These are phyloP conservation scores for Rhizopogon parksii DNA, from an alignment of 1,284 basidiomycete species.

Conservation along the genomic window DNA sequence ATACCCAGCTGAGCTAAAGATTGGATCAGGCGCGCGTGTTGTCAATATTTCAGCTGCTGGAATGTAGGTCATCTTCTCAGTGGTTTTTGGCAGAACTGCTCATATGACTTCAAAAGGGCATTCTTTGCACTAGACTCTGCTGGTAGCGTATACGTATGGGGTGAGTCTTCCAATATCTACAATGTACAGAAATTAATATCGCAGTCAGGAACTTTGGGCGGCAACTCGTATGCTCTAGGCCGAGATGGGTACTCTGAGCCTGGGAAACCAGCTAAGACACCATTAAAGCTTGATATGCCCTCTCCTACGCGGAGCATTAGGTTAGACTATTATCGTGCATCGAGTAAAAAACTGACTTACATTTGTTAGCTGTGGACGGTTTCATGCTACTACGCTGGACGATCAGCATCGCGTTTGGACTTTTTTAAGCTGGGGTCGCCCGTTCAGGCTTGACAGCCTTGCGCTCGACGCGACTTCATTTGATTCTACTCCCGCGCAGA, in stretches of 20 bases:
- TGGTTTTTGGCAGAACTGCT: slow-evolving; percentile 4
- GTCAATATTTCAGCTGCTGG: slow-evolving; percentile 74
- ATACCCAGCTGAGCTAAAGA: slow-evolving; percentile 52
- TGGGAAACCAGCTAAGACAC: slow-evolving; percentile 42
- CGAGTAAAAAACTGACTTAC: neutral
- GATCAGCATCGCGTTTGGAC: slow-evolving; percentile 56
- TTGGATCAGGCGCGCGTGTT: slow-evolving; percentile 47
- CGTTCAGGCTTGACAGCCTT: slow-evolving; percentile 53
- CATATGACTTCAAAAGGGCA: slow-evolving; percentile 44
- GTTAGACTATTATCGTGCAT: slow-evolving; percentile 27
- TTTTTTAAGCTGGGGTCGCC: slow-evolving; percentile 67
- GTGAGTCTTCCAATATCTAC: slow-evolving; percentile 31
- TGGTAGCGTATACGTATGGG: slow-evolving; percentile 79
- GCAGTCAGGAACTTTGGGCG: slow-evolving; percentile 54
- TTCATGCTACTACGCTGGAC: slow-evolving; percentile 66
- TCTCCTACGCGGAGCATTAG: slow-evolving; percentile 53
- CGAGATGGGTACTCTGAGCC: slow-evolving; percentile 53
- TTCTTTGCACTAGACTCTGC: slow-evolving; percentile 73
- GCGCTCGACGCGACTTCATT: slow-evolving; percentile 38
- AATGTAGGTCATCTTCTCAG: slow-evolving; percentile 46
- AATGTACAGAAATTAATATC: neutral
- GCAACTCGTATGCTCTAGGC: slow-evolving; percentile 33
- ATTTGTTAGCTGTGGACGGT: slow-evolving; percentile 57
- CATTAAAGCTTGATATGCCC: slow-evolving; percentile 54
- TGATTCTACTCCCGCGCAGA: slow-evolving; percentile 52